A percentile compares a stretch with the other conserved stretches of the same genome.
phyloP scores from a whole-genome alignment of 148 eudicot species.

The Rhododendron williamsianum region DNA sequence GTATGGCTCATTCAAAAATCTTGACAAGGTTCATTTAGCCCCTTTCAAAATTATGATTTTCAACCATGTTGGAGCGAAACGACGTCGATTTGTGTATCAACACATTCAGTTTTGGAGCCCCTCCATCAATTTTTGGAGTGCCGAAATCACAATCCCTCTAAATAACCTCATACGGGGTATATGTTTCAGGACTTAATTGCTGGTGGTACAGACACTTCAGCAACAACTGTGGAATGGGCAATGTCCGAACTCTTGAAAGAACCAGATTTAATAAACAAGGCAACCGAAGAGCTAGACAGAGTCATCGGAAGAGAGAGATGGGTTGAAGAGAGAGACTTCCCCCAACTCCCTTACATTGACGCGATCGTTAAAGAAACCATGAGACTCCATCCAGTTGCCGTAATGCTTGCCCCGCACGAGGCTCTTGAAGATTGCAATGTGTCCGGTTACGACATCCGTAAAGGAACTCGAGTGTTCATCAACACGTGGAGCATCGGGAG shows the following conservation, averaged over 20 bases:
- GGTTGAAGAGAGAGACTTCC: slow-evolving; percentile 9
- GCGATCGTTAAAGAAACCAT: slow-evolving; percentile 10
- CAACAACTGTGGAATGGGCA: slow-evolving; percentile 10
- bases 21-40: no score
- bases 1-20: no score
- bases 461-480: slow-evolving; percentile 6
- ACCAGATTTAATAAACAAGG: background rate
- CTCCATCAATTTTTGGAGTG: no score
- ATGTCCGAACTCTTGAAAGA: slow-evolving; percentile 4
- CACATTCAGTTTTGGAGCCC: no score
- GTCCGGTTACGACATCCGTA: background rate
- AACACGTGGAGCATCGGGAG: slow-evolving; percentile 33
- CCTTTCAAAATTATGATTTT: no score
- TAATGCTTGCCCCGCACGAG: background rate
- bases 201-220: slow-evolving; percentile 12
- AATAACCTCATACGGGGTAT: no score
- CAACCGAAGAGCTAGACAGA: background rate
- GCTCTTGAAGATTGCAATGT: slow-evolving; percentile 2
- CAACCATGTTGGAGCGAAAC: no score
- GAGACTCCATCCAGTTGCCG: background rate
- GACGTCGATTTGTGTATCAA: no score
- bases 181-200: background rate
- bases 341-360: slow-evolving; percentile 3
- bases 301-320: slow-evolving; percentile 9
- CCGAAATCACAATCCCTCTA: no score